These are phyloP conservation scores for Xylaria venustula DNA, from an alignment of 495 filamentous ascomycete genomes.

Conservation along the genomic window DNA sequence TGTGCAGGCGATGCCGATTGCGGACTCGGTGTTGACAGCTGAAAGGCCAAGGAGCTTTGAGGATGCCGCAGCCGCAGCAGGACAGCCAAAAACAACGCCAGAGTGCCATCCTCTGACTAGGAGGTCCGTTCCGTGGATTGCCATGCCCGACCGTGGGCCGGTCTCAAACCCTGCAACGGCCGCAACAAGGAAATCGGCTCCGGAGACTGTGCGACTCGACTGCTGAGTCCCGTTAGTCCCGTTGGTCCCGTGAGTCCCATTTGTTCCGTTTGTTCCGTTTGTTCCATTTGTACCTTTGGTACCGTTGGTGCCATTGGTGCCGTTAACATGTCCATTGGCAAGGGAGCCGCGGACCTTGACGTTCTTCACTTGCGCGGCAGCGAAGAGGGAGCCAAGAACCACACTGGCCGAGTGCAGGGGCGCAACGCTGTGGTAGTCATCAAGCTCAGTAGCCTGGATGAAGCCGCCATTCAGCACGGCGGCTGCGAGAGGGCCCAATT, in stretches of 20 bases:
- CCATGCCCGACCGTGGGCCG: constrained; percentile 41
- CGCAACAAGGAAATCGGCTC: constrained; percentile 33
- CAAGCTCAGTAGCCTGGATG: constrained; percentile 44
- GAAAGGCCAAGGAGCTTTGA: constrained; percentile 37
- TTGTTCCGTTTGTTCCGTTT: too few relatives aligned
- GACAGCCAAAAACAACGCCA: constrained; percentile 44
- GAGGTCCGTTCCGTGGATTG: constrained; percentile 38
- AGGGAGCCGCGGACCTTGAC: constrained; percentile 1
- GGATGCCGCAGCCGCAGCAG: constrained; percentile 39
- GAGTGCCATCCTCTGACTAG: constrained; percentile 45
- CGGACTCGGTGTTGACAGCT: constrained; percentile 31
- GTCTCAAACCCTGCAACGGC: constrained; percentile 40
- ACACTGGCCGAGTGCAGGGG: constrained; percentile 37
- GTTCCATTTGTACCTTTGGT: too few relatives aligned
- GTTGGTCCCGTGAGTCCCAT: too few relatives aligned
- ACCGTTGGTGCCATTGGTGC: too few relatives aligned
- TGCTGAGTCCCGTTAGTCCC: background rate
- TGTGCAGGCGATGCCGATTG: constrained; percentile 43
- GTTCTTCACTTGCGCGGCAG: constrained; percentile 27
- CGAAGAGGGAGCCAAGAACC: constrained; percentile 42
- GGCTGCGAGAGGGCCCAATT: constrained; percentile 30
- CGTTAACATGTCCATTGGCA: constrained; percentile 18
- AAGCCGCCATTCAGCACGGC: constrained; percentile 43
- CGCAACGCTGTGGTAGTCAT: constrained; percentile 42
- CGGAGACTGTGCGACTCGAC: background rate